Base-by-base conservation (phyloP, 768 basidiomycete species). In the Rhodosporidiobolus sp. region DNA sequence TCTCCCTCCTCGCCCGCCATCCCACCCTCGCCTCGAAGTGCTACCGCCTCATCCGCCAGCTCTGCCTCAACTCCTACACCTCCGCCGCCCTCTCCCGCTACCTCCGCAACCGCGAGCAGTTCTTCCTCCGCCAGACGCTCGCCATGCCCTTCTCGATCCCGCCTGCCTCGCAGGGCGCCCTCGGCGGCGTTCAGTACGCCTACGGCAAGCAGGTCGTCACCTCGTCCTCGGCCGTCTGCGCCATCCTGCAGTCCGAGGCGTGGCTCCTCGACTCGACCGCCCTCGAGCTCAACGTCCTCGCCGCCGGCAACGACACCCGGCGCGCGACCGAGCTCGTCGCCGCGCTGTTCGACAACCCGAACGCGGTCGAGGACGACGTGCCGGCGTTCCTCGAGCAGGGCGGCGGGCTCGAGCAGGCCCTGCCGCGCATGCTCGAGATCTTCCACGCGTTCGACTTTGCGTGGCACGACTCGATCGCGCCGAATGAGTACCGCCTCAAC, bases 21-120 rank as follows among this genome's bases (percentile, higher is more conserved):
- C 95, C 94, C 0, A 85, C 85, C 4, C 83, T 96, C 35, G 93
- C 94, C 4, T 93, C 94, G 79, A 88, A 89, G 65, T 90, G 88
- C 78, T 94, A 94, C 78, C 86, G 86, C 48, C 85, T 96, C 60
- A 82, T 97, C 28, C 85, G 90, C 79, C 90, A 95, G 70, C 86
- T 98, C 1, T 95, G 91, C 81, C 85, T 88, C n/a, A 92, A 97
- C 77, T 86, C 89, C 16, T 85, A 86, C 52, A 95, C 94, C 0
- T 90, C 90, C 0, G 87, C 88, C 48, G 87, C 88, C 66, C 88
- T 87, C 9, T 88, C 90, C 81, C 87, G 92, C 0, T 96, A 95
- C 79, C 85, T 96, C 46, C 88, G 91, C 48, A 91, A 90, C 4
- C 85, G 89, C 16, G 90, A 95, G 80, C 88, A 94, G 78, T 97